Conservation (phyloP, 2,329 filamentous ascomycete species). For the Hymenoscyphus linearis region DNA sequence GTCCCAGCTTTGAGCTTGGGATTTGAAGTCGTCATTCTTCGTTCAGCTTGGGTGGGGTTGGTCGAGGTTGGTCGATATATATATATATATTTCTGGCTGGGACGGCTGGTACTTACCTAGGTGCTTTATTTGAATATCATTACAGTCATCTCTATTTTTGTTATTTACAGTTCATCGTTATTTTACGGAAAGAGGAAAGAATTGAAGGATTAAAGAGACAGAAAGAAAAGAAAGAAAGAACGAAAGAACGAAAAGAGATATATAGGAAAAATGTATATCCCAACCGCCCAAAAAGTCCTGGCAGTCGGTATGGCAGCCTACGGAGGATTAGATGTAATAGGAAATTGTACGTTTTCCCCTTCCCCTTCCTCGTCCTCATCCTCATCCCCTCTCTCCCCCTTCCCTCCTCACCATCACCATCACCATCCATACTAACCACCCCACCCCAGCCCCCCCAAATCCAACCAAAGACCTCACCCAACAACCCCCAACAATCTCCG, state of each 20-base stretch:
- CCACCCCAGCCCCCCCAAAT: slow-evolving; percentile 6
- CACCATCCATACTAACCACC: too few species aligned
- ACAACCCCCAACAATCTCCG: slow-evolving; percentile 2
- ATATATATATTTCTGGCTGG: too few species aligned
- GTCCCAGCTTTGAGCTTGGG: too few species aligned
- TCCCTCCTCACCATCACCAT: not conserved
- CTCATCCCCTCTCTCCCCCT: not conserved
- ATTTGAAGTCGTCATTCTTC: too few species aligned
- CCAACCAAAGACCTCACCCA: slow-evolving; percentile 18
- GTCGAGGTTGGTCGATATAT: too few species aligned
- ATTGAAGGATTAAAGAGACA: not conserved
- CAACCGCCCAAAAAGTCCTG: slow-evolving; percentile 21
- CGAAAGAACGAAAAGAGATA: not conserved
- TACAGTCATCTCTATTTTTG: too few species aligned
- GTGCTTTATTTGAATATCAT: too few species aligned
- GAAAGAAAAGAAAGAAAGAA: not conserved
- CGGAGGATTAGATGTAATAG: not conserved
- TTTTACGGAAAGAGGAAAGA: not conserved
- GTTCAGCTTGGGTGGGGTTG: too few species aligned
- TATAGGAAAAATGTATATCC: slow-evolving; percentile 22
- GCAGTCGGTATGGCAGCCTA: slow-evolving; percentile 20
- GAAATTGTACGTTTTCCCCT: not conserved
- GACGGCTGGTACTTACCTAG: too few species aligned
- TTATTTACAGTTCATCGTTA: too few species aligned
- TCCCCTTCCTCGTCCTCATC: not conserved